Percentiles rank a stretch among this genome's conserved stretches.
These are phyloP conservation scores for Phytophthora chlamydospora DNA, from an alignment of 352 stramenopile genomes.

Conservation along the genomic window DNA sequence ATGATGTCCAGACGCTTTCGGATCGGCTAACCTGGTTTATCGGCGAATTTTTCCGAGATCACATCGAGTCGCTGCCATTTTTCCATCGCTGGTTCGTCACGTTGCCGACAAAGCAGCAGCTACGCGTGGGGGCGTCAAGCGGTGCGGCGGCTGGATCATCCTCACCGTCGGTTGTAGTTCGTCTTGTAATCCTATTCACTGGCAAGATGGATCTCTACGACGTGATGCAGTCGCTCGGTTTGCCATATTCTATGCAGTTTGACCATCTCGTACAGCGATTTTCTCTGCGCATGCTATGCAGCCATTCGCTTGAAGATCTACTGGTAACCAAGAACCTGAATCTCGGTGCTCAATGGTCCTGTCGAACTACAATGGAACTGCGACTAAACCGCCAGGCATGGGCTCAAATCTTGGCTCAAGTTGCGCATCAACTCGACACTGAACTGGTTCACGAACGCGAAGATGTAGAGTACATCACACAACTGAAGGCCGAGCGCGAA, in stretches of 20 bases:
- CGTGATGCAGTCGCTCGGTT: slow-evolving; percentile 54
- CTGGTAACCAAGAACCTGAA: slow-evolving; percentile 66
- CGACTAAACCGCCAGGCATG: slow-evolving; percentile 61
- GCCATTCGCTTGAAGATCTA: slow-evolving; percentile 64
- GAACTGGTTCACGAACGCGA: slow-evolving; percentile 36
- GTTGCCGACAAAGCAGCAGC: slow-evolving; percentile 55
- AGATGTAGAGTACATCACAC: slow-evolving; percentile 43
- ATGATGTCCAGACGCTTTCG: slow-evolving; percentile 46
- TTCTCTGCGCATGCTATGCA: slow-evolving; percentile 50
- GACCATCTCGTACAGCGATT: slow-evolving; percentile 59
- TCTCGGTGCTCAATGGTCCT: slow-evolving; percentile 53
- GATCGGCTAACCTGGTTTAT: slow-evolving; percentile 62
- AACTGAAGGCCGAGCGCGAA: slow-evolving; percentile 23
- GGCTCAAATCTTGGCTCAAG: slow-evolving; percentile 58
- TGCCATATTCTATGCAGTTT: slow-evolving; percentile 69
- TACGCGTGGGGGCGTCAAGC: slow-evolving; percentile 37
- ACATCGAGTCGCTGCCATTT: slow-evolving; percentile 61
- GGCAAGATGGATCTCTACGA: slow-evolving; percentile 65
- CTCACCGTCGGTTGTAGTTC: slow-evolving; percentile 43
- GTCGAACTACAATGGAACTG: slow-evolving; percentile 58
- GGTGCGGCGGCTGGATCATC: slow-evolving; percentile 11
- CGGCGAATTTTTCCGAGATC: slow-evolving; percentile 56
- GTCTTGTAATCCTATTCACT: slow-evolving; percentile 70
- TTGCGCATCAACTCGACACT: slow-evolving; percentile 46
- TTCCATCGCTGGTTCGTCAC: slow-evolving; percentile 76